Percentiles rank a stretch among this genome's conserved stretches.
These are phyloP conservation scores for Moringa oleifera DNA, from an alignment of 345 rosid genomes.

Conservation along the genomic window DNA sequence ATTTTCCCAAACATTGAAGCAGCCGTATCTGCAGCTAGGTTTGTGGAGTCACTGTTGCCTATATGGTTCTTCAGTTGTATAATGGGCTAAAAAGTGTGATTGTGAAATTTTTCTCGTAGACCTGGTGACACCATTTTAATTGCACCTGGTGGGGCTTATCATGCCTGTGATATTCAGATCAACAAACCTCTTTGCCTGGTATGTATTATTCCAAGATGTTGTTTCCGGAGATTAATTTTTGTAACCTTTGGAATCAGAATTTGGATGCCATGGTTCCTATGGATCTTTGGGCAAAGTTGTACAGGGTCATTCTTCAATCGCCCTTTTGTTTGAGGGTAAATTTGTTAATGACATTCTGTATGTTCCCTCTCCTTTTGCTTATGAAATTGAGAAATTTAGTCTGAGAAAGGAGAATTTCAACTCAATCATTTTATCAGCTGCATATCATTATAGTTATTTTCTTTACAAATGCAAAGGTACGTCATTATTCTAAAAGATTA, in stretches of 20 bases:
- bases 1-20: constrained; percentile 66
- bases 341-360: no score
- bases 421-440: no score
- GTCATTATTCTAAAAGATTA: no score
- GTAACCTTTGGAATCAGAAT: no score
- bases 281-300: neutral
- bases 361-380: neutral
- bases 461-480: no score
- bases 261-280: neutral
- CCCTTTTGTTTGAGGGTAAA: neutral
- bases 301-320: neutral
- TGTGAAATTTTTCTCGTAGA: constrained; percentile 39
- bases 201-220: constrained; percentile 17
- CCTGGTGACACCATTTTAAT: constrained; percentile 95
- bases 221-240: neutral
- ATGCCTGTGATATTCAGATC: constrained; percentile 78
- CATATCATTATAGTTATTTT: no score
- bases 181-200: constrained; percentile 93
- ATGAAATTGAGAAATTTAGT: no score
- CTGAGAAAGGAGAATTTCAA: neutral
- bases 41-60: constrained; percentile 16
- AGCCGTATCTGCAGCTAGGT: constrained; percentile 96
- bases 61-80: constrained; percentile 3
- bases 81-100: neutral
- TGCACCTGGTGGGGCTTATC: constrained; percentile 75